These are phyloP conservation scores for Claviceps lovelessii DNA, from an alignment of 2,329 filamentous ascomycete genomes.

Conservation along the genomic window DNA sequence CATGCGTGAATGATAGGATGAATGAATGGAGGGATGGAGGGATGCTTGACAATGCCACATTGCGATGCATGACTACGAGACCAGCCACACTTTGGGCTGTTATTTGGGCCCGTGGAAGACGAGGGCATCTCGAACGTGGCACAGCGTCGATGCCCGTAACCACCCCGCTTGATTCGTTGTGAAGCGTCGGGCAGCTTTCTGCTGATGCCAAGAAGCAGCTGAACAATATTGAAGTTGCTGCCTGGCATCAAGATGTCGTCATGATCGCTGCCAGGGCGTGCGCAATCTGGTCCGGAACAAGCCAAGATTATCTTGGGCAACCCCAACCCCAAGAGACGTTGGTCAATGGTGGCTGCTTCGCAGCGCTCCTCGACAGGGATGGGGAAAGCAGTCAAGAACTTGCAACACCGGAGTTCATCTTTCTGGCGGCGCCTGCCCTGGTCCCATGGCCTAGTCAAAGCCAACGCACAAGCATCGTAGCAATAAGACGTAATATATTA, in stretches of 20 bases:
- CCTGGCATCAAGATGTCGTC: background rate
- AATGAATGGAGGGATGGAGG: no score
- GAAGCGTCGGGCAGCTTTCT: background rate
- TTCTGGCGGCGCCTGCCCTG: no score
- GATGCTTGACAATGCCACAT: background rate
- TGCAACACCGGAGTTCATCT: background rate
- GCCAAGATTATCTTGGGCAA: background rate
- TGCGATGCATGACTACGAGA: background rate
- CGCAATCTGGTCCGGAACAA: background rate
- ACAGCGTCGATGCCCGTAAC: background rate
- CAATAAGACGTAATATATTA: background rate
- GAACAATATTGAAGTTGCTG: background rate
- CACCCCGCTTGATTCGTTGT: background rate
- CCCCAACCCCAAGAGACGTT: no score
- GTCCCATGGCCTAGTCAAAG: no score
- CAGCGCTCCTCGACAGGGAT: no score
- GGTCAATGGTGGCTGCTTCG: no score
- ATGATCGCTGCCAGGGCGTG: background rate
- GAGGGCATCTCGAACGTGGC: background rate
- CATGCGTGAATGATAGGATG: no score
- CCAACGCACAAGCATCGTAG: background rate
- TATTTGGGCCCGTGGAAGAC: background rate
- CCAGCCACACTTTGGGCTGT: background rate
- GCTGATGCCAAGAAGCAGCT: background rate
- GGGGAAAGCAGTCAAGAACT: no score